Conservation (phyloP, 768 basidiomycete species). For the Lactifluus echinatus region DNA sequence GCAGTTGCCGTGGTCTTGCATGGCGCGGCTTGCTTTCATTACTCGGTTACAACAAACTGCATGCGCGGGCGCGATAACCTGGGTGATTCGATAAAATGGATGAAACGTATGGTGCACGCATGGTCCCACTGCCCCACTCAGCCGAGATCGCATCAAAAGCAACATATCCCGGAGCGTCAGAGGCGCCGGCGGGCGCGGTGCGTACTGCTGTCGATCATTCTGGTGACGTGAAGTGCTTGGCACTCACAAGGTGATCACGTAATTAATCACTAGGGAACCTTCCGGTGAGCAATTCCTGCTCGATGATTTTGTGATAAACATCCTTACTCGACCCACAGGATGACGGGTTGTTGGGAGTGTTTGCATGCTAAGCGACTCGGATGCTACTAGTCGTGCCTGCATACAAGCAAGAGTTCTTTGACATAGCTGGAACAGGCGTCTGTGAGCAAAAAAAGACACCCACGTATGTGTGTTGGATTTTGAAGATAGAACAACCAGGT, state of each 20-base stretch:
- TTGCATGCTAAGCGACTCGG: too few relatives aligned
- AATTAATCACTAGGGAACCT: not conserved
- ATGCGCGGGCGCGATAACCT: slow-evolving; percentile 31
- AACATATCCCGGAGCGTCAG: slow-evolving; percentile 63
- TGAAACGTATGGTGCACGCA: slow-evolving; percentile 35
- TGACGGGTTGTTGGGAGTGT: too few relatives aligned
- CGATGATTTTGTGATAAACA: too few relatives aligned
- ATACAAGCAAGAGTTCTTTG: too few relatives aligned
- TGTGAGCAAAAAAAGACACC: too few relatives aligned
- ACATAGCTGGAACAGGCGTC: too few relatives aligned
- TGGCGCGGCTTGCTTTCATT: slow-evolving; percentile 68
- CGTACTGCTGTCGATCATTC: slow-evolving; percentile 53
- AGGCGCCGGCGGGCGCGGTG: slow-evolving; percentile 51
- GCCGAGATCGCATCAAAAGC: slow-evolving; percentile 52
- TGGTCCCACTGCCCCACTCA: slow-evolving; percentile 61
- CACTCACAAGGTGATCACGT: slow-evolving; percentile 42
- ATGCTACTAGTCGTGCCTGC: too few relatives aligned
- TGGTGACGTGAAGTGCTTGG: slow-evolving; percentile 50
- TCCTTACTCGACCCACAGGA: too few relatives aligned
- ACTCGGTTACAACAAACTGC: slow-evolving; percentile 53
- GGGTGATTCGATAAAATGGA: slow-evolving; percentile 37
- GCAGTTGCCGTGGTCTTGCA: slow-evolving; percentile 54
- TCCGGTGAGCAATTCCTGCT: not conserved
- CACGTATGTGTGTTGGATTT: too few relatives aligned
- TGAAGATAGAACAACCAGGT: too few relatives aligned